These are phyloP conservation scores for Sisymbrium irio DNA, from an alignment of 345 rosid species.

Conservation along the genomic window DNA sequence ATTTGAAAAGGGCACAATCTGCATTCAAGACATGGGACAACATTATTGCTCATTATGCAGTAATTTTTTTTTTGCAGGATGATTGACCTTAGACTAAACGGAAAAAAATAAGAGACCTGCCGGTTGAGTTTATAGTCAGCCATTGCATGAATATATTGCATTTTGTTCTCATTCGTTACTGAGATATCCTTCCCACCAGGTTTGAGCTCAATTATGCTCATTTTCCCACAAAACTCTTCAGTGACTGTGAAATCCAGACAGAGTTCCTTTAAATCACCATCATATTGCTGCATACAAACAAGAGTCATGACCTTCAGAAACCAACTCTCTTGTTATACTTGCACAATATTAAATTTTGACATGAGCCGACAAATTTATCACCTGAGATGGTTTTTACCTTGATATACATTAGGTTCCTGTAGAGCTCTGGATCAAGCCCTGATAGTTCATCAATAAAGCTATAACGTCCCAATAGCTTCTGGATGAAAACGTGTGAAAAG, in stretches of 20 bases:
- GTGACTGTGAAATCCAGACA: constrained; percentile 88
- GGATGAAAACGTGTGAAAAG: constrained; percentile 90
- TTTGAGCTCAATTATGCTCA: constrained; percentile 71
- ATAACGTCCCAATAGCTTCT: constrained; percentile 89
- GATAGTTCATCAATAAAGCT: constrained; percentile 97
- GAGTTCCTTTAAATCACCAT: constrained; percentile 84
- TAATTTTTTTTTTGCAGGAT: neutral
- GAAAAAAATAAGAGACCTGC: constrained; percentile 50
- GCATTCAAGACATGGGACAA: constrained; percentile 37
- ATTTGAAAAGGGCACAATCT: constrained; percentile 91
- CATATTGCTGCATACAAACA: constrained; percentile 63
- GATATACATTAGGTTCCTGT: constrained; percentile 87
- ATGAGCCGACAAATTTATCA: constrained; percentile 10
- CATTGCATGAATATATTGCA: constrained; percentile 98
- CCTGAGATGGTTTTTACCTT: constrained; percentile 62
- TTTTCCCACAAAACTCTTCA: constrained; percentile 81
- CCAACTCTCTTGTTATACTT: constrained; percentile 8
- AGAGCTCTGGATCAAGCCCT: constrained; percentile 91
- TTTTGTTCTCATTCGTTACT: constrained; percentile 87
- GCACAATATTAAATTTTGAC: constrained; percentile 8
- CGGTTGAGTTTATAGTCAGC: constrained; percentile 95
- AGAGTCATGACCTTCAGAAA: constrained; percentile 17
- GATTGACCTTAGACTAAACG: constrained; percentile 14
- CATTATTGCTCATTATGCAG: constrained; percentile 7
- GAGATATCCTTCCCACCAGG: constrained; percentile 79